Evolutionary conservation across 257 asterid genomes (phyloP).

Genomic region (Handroanthus guayacan): DNA sequence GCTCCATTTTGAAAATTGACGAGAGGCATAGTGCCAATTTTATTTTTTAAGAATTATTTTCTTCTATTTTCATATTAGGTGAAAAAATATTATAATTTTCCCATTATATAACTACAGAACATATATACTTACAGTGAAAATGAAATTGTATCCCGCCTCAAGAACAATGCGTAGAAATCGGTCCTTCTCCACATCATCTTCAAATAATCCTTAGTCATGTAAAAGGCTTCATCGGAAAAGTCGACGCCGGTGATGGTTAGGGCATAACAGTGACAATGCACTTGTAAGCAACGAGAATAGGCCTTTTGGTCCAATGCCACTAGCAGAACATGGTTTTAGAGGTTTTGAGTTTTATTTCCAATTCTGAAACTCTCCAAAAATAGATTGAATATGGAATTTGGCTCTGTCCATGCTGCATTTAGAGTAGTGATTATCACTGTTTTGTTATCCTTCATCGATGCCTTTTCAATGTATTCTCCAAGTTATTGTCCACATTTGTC

Average conservation of each 20-base stretch:
- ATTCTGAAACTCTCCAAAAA: constrained; percentile 66
- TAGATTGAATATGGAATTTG: constrained; percentile 61
- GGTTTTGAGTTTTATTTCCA: constrained; percentile 56
- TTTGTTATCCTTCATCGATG: constrained; percentile 52
- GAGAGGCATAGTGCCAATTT: too few species aligned
- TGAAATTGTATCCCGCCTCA: constrained; percentile 54
- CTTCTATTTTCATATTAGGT: too few species aligned
- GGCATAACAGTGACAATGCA: constrained; percentile 52
- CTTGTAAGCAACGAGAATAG: constrained; percentile 51
- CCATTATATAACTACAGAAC: too few species aligned
- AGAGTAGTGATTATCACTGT: constrained; percentile 73
- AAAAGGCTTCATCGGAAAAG: constrained; percentile 60
- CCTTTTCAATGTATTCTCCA: constrained; percentile 47
- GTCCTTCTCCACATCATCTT: constrained; percentile 74
- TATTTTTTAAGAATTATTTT: too few species aligned
- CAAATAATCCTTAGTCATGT: constrained; percentile 58
- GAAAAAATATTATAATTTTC: too few species aligned
- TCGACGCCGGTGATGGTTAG: constrained; percentile 55
- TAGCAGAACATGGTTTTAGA: constrained; percentile 57
- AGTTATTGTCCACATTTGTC: constrained; percentile 33
- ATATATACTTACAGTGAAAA: constrained; percentile 43
- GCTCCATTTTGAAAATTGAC: too few species aligned
- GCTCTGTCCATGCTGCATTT: constrained; percentile 69
- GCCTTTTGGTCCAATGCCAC: constrained; percentile 61
- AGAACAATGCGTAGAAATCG: constrained; percentile 53